Evolutionary conservation across 140 eudicot genomes (phyloP), one percentile per base, ranked within the genome.

Genomic region (Ambrosia hybrid): DNA sequence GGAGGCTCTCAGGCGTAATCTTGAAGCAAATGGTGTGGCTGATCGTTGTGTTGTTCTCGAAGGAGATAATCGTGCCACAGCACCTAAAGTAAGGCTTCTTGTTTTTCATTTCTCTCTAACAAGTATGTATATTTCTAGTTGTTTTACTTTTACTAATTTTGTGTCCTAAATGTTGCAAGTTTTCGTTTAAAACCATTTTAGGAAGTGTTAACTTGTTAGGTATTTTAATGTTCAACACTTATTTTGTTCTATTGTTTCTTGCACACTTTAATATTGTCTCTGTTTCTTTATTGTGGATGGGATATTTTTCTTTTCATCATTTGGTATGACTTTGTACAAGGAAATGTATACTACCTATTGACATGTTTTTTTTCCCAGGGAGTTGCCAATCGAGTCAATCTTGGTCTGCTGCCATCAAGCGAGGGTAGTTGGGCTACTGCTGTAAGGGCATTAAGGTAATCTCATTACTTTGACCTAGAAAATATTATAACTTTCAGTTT

Each of bases 401-500:
- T 94, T 74, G 99, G 99, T 59, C 92, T 94, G 78, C 71, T 94
- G 65, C 99, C 99, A 39, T 84, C 99, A 30, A 94, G 99, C 57
- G 96, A 90, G 87, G 89, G 87, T 67, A 94, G 97, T 68, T 94
- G 99, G 99, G 86, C 39, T 53, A 85, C 90, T 64, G 97, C 96
- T 34, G 95, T 94, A 17, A 88, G 86, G 83, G 99, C 96, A 36
- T 83, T 94, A 70, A 81, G 97, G 99, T 94, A 45, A 57, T 76
- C 70, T 48, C n/a, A 63, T 77, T 62, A 36, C 26, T 52, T 79
- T 41, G 59, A 39, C 38, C 46, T 5, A 4, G 9, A 12, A 12
- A 34, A 4, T 33, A 33, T 34, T 30, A 30, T 30, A 30, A 30
- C n/a, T 6, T 60, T 33, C 30, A 34, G 26, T 4, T 38, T 14